Conservation (phyloP, 202 grass and related monocot species). For the Alloteropsis angusta region DNA sequence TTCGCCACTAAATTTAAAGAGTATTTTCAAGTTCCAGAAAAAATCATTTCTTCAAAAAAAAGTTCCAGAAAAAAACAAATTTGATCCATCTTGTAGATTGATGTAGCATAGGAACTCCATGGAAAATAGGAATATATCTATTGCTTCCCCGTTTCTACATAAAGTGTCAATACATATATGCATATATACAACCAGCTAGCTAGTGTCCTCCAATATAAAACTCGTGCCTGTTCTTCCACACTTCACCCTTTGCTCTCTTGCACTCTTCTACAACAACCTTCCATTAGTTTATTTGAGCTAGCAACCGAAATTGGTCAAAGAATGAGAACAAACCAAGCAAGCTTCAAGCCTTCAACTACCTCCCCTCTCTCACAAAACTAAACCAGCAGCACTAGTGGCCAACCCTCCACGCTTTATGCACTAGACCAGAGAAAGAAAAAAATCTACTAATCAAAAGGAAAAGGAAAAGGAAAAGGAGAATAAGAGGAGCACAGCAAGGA, state of each 20-base stretch:
- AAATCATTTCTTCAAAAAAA: too few species aligned
- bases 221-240: slow-evolving; percentile 10
- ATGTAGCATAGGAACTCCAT: neutral
- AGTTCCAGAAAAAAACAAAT: neutral
- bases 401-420: neutral
- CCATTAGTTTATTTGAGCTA: neutral
- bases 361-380: slow-evolving; percentile 3
- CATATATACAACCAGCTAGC: neutral
- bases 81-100: neutral
- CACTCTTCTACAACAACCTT: slow-evolving; percentile 21
- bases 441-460: slow-evolving; percentile 6
- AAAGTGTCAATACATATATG: neutral
- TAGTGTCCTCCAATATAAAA: neutral
- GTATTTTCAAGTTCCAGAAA: too few species aligned
- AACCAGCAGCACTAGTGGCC: neutral
- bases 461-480: too few species aligned
- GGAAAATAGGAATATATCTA: neutral
- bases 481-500: neutral
- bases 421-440: neutral
- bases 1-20: neutral
- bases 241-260: neutral
- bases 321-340: slow-evolving; percentile 22
- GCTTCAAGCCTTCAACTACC: slow-evolving; percentile 11
- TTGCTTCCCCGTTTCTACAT: neutral
- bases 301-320: slow-evolving; percentile 2